Evolutionary conservation across 805 yeast genomes (phyloP).

Genomic region (Cephaloascus fragrans): DNA sequence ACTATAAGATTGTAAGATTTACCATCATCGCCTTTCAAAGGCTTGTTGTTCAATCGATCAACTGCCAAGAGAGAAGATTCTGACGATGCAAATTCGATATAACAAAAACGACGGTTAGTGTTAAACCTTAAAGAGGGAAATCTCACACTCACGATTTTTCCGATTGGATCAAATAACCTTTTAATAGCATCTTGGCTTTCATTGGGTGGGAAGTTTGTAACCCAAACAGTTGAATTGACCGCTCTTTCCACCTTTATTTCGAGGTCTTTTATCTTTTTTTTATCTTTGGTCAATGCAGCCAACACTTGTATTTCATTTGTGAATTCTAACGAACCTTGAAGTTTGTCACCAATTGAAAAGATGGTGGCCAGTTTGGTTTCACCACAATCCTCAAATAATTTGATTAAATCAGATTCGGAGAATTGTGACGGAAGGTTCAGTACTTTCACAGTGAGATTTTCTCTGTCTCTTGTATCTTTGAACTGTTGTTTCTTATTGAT

Average conservation of each 20-base stretch:
- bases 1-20: conserved; percentile 35
- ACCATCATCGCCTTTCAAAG: conserved; percentile 16
- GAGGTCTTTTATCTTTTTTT: conserved; percentile 31
- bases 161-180: conserved; percentile 27
- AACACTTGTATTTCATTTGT: conserved; percentile 33
- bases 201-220: conserved; percentile 62
- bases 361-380: conserved; percentile 25
- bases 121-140: conserved; percentile 54
- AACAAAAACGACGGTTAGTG: conserved; percentile 60
- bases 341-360: conserved; percentile 4
- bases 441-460: conserved; percentile 47
- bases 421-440: conserved; percentile 30
- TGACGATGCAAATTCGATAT: conserved; percentile 43
- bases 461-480: conserved; percentile 39
- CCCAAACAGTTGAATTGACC: conserved; percentile 51
- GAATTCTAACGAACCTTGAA: conserved; percentile 54
- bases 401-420: conserved; percentile 25
- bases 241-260: conserved; percentile 37
- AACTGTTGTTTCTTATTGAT: conserved; percentile 3
- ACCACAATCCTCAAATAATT: conserved; percentile 57
- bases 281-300: conserved; percentile 52
- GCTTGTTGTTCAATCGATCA: conserved; percentile 24
- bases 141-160: conserved; percentile 39
- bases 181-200: conserved; percentile 28
- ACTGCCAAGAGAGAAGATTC: conserved; percentile 38